Conservation (phyloP, 768 basidiomycete species). For the Pleurotus ostreatus region DNA sequence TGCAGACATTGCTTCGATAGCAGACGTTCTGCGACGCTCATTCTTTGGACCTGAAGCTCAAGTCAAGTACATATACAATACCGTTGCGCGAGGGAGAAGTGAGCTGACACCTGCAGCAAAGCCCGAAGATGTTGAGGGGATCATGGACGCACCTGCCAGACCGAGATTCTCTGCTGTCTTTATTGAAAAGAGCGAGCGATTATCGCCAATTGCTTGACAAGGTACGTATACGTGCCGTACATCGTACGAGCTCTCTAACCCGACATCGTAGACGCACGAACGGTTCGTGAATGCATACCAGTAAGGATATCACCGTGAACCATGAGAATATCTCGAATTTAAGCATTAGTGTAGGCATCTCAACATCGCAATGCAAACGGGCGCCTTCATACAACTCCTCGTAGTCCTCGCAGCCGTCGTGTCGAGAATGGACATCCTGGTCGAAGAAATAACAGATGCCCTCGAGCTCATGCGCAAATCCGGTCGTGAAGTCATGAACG, state of each 20-base stretch:
- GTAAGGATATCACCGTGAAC: slow-evolving; percentile 29
- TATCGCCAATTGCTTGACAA: slow-evolving; percentile 40
- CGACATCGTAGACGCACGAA: slow-evolving; percentile 35
- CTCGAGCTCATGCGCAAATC: slow-evolving; percentile 18
- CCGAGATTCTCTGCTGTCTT: slow-evolving; percentile 23
- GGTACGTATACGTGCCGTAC: slow-evolving; percentile 23
- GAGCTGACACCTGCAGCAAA: slow-evolving; percentile 18
- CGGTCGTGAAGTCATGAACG: not conserved
- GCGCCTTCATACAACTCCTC: slow-evolving; percentile 69
- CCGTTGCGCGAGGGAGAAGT: not conserved
- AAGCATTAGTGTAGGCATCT: slow-evolving; percentile 43
- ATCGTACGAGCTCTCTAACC: not conserved
- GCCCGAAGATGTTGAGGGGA: slow-evolving; percentile 49
- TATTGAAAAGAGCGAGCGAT: slow-evolving; percentile 30
- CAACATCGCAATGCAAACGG: slow-evolving; percentile 60
- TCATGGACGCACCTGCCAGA: slow-evolving; percentile 65
- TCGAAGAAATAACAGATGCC: slow-evolving; percentile 38
- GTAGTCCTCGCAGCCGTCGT: slow-evolving; percentile 57
- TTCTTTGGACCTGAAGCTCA: slow-evolving; percentile 43
- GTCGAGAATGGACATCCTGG: slow-evolving; percentile 49
- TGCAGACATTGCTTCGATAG: slow-evolving; percentile 23
- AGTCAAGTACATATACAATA: slow-evolving; percentile 29
- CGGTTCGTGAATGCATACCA: slow-evolving; percentile 47
- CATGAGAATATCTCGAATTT: not conserved
- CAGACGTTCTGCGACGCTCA: slow-evolving; percentile 39